Evolutionary conservation across 2,329 filamentous ascomycete species (phyloP).

Genomic region (Acephala macrosclerotiorum): DNA sequence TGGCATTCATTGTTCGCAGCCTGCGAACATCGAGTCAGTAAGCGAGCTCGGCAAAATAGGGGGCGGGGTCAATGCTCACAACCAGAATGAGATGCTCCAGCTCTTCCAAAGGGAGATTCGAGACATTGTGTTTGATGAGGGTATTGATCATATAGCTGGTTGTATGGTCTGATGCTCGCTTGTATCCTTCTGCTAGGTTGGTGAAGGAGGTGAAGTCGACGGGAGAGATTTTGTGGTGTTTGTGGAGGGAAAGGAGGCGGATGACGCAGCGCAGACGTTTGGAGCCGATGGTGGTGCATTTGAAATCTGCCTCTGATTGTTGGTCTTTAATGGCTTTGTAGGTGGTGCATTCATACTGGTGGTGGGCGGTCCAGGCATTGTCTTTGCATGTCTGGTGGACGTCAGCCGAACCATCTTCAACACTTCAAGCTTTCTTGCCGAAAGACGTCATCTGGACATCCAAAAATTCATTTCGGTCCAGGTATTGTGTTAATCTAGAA

Average conservation of each 20-base stretch:
- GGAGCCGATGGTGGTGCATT: neutral
- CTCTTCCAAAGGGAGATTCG: neutral
- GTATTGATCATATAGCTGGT: neutral
- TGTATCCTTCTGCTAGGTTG: neutral
- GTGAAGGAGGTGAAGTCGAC: neutral
- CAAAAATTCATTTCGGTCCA: too few relatives aligned
- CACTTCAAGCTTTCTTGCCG: too few relatives aligned
- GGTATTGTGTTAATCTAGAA: neutral
- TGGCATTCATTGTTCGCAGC: neutral
- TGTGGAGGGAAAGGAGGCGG: neutral
- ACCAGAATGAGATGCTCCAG: neutral
- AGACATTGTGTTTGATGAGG: neutral
- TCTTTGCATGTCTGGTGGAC: neutral
- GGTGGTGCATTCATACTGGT: neutral
- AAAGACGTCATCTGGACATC: too few relatives aligned
- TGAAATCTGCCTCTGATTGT: neutral
- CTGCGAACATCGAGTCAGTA: neutral
- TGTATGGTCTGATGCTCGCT: neutral
- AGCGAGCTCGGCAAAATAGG: neutral
- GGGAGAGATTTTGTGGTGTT: neutral
- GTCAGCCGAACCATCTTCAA: neutral
- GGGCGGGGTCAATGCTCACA: neutral
- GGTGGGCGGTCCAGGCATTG: neutral
- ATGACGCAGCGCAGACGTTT: neutral
- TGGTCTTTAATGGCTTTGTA: neutral